A percentile compares a stretch with the other conserved stretches of the same genome.
Conservation (phyloP, 2,329 filamentous ascomycete species). For the Cercospora janseana region DNA sequence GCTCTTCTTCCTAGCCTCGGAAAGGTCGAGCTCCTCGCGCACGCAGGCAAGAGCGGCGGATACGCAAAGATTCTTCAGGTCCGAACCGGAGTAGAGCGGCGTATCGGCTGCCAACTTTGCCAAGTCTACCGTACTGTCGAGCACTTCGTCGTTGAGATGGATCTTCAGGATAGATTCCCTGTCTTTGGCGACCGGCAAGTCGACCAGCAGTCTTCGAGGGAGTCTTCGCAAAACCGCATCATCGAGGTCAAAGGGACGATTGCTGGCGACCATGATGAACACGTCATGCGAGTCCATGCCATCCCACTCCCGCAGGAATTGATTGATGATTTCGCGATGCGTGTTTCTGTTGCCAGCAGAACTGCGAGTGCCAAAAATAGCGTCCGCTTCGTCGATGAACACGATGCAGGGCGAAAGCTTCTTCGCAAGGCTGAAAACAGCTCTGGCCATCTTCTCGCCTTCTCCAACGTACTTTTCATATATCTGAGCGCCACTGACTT, state of each 20-base stretch:
- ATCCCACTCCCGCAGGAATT: conserved; percentile 96
- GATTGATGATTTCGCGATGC: conserved; percentile 89
- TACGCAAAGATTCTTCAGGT: conserved; percentile 79
- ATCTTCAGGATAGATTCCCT: conserved; percentile 68
- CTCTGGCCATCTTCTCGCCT: conserved; percentile 91
- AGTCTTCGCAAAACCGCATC: conserved; percentile 77
- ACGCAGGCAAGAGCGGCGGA: conserved; percentile 77
- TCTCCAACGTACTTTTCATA: conserved; percentile 97
- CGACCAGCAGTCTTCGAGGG: conserved; percentile 69
- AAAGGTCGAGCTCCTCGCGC: conserved; percentile 63
- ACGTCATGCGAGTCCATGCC: conserved; percentile 74
- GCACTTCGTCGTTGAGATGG: conserved; percentile 65
- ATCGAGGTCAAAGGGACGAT: conserved; percentile 91
- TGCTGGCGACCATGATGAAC: conserved; percentile 98
- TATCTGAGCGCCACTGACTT: conserved; percentile 85
- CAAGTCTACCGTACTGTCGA: conserved; percentile 62
- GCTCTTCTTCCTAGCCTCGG: conserved; percentile 28
- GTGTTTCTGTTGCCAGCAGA: conserved; percentile 64
- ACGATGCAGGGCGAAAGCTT: conserved; percentile 90
- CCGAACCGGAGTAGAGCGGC: conserved; percentile 76
- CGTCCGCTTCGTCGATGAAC: conserved; percentile 96
- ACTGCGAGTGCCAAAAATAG: conserved; percentile 77
- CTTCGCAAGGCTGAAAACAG: conserved; percentile 85
- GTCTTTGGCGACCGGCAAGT: conserved; percentile 66
- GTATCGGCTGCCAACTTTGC: conserved; percentile 64